Base-by-base conservation (phyloP, 257 asterid genomes). In the Fraxinus americana region DNA sequence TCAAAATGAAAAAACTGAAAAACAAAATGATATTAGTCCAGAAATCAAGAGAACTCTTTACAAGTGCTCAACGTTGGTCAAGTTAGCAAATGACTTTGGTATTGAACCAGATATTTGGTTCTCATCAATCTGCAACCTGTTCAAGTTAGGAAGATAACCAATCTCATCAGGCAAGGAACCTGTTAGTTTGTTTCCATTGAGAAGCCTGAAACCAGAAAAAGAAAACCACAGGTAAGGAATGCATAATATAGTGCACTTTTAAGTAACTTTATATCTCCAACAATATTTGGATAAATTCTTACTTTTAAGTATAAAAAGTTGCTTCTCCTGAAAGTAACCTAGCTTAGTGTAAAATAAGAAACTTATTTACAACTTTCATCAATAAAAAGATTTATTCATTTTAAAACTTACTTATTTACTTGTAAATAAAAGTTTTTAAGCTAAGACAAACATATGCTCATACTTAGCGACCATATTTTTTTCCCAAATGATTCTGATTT, bases 81-180 rank as follows among this genome's bases (percentile, higher is more conserved):
- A 82, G 86, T 91, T 91, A 19, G 88, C 91, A 52, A 92, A 91
- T 68, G 98, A 92, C 71, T 9, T 48, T 29, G 98, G 98, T 84
- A 94, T 78, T 14, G 88, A 81, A 75, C 98, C 98, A 54, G 97
- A 89, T 91, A 94, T 86, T 1, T 86, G 87, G 81, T 94, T 94
- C 83, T 94, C 87, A 70, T 94, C 98, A 71, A 94, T 84, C 82
- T 94, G 98, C 86, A 94, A 87, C 83, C 97, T 88, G 89, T 88
- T 76, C 87, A 94, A 86, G 78, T 92, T 92, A 71, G 87, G 77
- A 81, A 94, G 92, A 67, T 81, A 50, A 35, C 98, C 98, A 74
- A 94, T 89, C 90, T 94, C 98, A 75, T 89, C 96, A 63, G 98
- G 98, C 88, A 94, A 79, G 70, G 90, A 72, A 66, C 98, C 98